These are phyloP conservation scores for Theobroma cacao DNA, from an alignment of 345 rosid species.

Conservation along the genomic window DNA sequence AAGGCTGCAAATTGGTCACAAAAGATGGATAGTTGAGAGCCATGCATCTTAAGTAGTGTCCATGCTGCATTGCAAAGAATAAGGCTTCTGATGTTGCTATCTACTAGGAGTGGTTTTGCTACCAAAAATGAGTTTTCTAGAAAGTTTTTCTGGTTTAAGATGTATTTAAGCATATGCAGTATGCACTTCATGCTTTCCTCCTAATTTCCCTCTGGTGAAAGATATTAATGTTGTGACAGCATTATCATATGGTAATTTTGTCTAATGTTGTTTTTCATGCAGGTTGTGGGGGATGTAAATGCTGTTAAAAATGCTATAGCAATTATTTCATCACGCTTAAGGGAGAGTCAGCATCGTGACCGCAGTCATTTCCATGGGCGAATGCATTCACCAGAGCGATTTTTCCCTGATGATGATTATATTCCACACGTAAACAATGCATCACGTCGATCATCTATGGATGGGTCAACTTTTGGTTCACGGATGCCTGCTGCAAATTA, in stretches of 20 bases:
- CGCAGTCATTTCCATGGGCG: slow-evolving; percentile 79
- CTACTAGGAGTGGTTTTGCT: not conserved
- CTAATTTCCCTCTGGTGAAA: not conserved
- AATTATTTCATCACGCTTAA: slow-evolving; percentile 72
- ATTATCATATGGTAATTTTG: slow-evolving; percentile 4
- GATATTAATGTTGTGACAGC: not conserved
- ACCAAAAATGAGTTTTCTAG: not conserved
- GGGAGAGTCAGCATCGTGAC: slow-evolving; percentile 98
- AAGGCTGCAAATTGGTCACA: not conserved
- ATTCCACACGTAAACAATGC: slow-evolving; percentile 49
- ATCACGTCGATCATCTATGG: slow-evolving; percentile 53
- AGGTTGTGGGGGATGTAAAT: slow-evolving; percentile 85
- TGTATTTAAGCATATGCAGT: not conserved
- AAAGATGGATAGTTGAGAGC: not conserved
- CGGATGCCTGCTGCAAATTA: slow-evolving; percentile 46
- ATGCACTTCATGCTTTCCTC: not conserved
- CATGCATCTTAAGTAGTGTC: not conserved
- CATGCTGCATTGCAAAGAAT: not conserved
- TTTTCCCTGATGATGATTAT: slow-evolving; percentile 76
- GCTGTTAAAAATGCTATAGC: slow-evolving; percentile 80
- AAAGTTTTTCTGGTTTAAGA: not conserved
- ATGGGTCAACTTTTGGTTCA: slow-evolving; percentile 52
- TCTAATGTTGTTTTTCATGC: slow-evolving; percentile 22
- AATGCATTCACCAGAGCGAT: slow-evolving; percentile 68
- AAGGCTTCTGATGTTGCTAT: not conserved